Percentiles rank a stretch among this genome's conserved stretches.
Evolutionary conservation across 2,329 filamentous ascomycete genomes (phyloP).

Genomic region (Pyrenochaeta sp.): DNA sequence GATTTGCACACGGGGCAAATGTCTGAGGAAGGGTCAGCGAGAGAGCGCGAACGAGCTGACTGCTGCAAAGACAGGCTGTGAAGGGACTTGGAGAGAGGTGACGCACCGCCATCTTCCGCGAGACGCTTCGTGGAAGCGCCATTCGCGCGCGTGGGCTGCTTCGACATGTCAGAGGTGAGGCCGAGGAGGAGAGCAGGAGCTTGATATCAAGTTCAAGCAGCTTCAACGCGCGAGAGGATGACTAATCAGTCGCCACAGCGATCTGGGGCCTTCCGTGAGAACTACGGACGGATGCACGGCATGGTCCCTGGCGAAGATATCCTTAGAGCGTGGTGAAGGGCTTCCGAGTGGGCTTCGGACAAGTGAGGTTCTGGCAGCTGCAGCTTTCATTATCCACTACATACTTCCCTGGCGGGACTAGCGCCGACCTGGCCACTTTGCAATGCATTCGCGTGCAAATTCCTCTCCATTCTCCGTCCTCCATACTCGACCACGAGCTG

Average conservation of each 20-base stretch:
- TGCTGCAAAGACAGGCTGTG: conserved; percentile 40
- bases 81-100: conserved; percentile 41
- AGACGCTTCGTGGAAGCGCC: conserved; percentile 39
- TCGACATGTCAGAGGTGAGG: conserved; percentile 45
- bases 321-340: neutral
- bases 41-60: conserved; percentile 14
- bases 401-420: conserved; percentile 25
- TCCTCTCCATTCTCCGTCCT: conserved; percentile 5
- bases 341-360: neutral
- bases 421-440: conserved; percentile 25
- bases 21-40: conserved; percentile 60
- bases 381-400: neutral
- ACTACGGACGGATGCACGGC: neutral
- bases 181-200: conserved; percentile 6
- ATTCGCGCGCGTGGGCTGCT: conserved; percentile 36
- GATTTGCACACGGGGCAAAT: conserved; percentile 98
- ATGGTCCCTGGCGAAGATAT: neutral
- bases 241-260: conserved; percentile 14
- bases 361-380: neutral
- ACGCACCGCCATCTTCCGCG: conserved; percentile 50
- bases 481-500: conserved; percentile 7
- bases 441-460: conserved; percentile 12
- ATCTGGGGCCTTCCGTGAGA: neutral
- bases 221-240: conserved; percentile 8
- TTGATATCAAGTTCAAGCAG: neutral